Conservation (phyloP, 169 alveolate genomes). For the Pseudocohnilembus persalinus region DNA sequence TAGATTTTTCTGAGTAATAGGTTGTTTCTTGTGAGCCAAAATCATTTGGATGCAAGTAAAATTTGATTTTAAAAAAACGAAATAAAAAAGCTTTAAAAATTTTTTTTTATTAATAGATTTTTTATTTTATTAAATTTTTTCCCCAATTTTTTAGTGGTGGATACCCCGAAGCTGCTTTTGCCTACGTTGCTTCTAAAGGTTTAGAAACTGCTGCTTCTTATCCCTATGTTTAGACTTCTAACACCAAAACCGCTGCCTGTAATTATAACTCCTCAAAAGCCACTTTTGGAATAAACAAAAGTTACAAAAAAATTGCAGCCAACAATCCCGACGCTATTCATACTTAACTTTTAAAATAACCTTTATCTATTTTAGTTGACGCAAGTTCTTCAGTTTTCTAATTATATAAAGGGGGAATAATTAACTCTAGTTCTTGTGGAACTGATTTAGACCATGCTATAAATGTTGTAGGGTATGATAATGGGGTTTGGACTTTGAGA, state of each 20-base stretch:
- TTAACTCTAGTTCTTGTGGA: neutral
- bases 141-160: neutral
- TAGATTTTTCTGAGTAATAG: slow-evolving; percentile 27
- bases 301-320: neutral
- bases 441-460: neutral
- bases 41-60: neutral
- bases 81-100: neutral
- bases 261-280: neutral
- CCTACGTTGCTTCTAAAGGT: neutral
- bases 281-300: neutral
- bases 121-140: too few species aligned
- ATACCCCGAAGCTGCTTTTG: too few species aligned
- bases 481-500: neutral
- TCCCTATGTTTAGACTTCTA: neutral
- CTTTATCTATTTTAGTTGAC: neutral
- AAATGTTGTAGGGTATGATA: neutral
- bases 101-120: too few species aligned
- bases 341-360: too few species aligned
- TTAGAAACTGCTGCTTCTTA: neutral
- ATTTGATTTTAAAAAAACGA: neutral
- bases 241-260: neutral
- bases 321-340: too few species aligned
- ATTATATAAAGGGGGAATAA: neutral
- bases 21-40: slow-evolving; percentile 23
- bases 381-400: neutral